phyloP scores from a whole-genome alignment of 257 asterid species.

The Solanum chaucha region DNA sequence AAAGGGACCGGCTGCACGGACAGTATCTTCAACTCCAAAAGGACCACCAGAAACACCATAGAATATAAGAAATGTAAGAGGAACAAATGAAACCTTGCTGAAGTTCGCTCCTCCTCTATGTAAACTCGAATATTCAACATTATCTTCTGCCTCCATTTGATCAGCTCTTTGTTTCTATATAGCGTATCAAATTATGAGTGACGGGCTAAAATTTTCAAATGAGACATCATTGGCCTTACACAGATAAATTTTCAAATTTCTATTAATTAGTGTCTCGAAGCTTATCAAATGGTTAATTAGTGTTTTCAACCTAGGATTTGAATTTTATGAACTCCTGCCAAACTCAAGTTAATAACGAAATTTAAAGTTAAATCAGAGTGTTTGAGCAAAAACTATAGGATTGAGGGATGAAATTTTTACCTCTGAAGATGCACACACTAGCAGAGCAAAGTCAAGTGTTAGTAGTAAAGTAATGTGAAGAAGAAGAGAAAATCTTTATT shows the following conservation, averaged over 20 bases:
- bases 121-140: conserved; percentile 20
- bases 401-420: not conserved
- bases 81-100: conserved; percentile 31
- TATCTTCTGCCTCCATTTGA: conserved; percentile 20
- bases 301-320: no score
- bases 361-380: not conserved
- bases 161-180: not conserved
- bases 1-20: conserved; percentile 52
- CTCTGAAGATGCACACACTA: not conserved
- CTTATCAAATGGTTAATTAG: no score
- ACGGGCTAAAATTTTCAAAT: no score
- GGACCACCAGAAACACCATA: conserved; percentile 59
- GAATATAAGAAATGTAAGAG: conserved; percentile 42
- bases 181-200: not conserved
- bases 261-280: no score
- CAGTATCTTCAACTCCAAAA: conserved; percentile 54
- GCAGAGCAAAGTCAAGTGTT: not conserved
- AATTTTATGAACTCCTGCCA: not conserved
- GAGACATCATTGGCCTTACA: not conserved
- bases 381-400: not conserved
- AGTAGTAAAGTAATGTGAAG: no score
- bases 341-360: not conserved
- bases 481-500: not conserved
- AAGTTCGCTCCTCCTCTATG: conserved; percentile 16
- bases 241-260: no score